These are phyloP conservation scores for Eimeria acervulina DNA, from an alignment of 169 alveolate species.

Conservation along the genomic window DNA sequence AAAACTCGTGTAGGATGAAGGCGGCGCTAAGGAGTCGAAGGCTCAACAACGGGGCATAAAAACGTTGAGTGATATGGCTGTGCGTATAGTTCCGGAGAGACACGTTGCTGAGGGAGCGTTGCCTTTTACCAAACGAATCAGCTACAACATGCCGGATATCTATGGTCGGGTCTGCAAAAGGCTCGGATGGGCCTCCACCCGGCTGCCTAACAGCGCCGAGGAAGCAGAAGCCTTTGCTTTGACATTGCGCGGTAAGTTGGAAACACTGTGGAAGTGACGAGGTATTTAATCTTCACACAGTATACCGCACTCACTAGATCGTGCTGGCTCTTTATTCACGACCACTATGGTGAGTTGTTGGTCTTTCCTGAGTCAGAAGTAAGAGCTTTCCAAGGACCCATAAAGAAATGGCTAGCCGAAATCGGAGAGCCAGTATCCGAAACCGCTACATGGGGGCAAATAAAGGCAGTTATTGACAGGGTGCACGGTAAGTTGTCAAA, in stretches of 20 bases:
- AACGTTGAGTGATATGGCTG: neutral
- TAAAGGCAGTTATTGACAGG: constrained; percentile 33
- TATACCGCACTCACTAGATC: neutral
- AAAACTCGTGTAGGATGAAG: neutral
- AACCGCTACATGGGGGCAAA: constrained; percentile 40
- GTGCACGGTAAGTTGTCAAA: constrained; percentile 45
- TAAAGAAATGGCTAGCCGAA: constrained; percentile 20
- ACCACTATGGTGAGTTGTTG: neutral
- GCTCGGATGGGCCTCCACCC: constrained; percentile 61
- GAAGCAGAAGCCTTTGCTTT: constrained; percentile 58
- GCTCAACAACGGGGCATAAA: neutral
- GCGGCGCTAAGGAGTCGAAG: neutral
- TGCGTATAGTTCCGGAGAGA: constrained; percentile 64
- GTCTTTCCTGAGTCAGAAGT: constrained; percentile 38
- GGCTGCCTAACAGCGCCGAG: constrained; percentile 33
- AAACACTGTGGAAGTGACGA: neutral
- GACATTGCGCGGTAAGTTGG: constrained; percentile 58
- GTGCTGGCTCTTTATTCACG: neutral
- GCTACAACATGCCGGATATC: constrained; percentile 19
- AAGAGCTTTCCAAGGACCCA: constrained; percentile 59
- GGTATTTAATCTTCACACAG: neutral
- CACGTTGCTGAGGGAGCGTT: constrained; percentile 62
- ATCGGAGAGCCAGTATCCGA: constrained; percentile 19
- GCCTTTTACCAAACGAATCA: constrained; percentile 46
- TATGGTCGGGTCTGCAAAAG: constrained; percentile 49